Percentiles rank a stretch among this genome's conserved stretches.
phyloP scores from a whole-genome alignment of 139 green algal genomes.

The Chlamydomonas schloesseri region DNA sequence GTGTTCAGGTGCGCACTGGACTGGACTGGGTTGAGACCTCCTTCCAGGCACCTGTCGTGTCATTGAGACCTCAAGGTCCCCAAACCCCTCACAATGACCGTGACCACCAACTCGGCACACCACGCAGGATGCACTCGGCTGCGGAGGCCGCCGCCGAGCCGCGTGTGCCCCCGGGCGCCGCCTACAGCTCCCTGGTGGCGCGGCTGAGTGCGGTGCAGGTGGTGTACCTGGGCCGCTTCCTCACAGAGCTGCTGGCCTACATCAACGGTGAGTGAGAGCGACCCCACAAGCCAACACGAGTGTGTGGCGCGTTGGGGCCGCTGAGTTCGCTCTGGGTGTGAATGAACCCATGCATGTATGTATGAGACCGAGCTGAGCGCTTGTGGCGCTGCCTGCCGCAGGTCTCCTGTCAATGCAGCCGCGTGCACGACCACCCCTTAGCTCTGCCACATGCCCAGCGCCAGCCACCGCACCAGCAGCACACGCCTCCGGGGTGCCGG shows the following conservation, averaged over 20 bases:
- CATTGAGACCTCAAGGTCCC: no score
- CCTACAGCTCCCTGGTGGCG: conserved; percentile 76
- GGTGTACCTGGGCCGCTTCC: conserved; percentile 91
- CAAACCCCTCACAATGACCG: no score
- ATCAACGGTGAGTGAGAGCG: conserved; percentile 52
- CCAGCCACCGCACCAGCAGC: background rate
- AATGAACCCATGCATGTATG: background rate
- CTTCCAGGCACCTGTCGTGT: no score
- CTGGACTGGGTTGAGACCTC: no score
- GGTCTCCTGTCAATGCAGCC: conserved; percentile 67
- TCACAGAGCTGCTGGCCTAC: conserved; percentile 77
- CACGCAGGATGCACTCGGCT: conserved; percentile 63
- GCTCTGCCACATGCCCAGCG: background rate
- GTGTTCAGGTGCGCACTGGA: conserved; percentile 53
- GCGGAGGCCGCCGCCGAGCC: conserved; percentile 47
- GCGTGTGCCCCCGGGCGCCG: conserved; percentile 70
- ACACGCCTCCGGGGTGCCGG: background rate
- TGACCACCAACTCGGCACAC: no score
- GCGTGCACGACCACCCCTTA: background rate
- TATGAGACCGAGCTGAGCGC: background rate
- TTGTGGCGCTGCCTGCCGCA: conserved; percentile 10
- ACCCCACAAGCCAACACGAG: no score
- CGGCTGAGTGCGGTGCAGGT: conserved; percentile 82
- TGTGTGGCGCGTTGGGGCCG: no score
- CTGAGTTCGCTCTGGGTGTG: no score